Base-by-base conservation (phyloP, 257 asterid species). In the Cruciata laevipes region DNA sequence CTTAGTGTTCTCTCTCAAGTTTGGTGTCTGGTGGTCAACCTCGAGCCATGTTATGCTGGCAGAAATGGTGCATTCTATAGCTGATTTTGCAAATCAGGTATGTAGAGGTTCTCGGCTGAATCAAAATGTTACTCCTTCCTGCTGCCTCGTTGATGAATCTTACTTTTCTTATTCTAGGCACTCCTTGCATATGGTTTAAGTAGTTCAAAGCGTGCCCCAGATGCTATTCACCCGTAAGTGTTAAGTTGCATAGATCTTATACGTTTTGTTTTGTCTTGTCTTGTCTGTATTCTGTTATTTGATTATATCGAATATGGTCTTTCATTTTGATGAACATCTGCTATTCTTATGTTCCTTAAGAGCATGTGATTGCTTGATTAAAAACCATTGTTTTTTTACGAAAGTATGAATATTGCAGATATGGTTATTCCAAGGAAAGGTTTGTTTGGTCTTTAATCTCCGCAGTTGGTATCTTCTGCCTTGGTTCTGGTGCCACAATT, bases 371-470 rank as follows among this genome's bases (percentile, higher is more conserved):
- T 5, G 44, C 9, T 32, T 69, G 38, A 25, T 58, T 16, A n/a
- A 68, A 68, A 56, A 8, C 21, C 23, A 16, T 40, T 37, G 18
- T 27, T 47, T 47, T 14, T 16, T 82, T 57, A 80, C 63, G 59
- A 40, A 18, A 32, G 5, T 65, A 12, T 65, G 59, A 47, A 31
- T 61, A 72, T 77, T 70, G 70, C 87, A 93, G 98, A 69, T 93
- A 93, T 66, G 97, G 98, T 55, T 93, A 93, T 83, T 89, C 97
- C 77, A 90, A 93, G 84, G 98, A 93, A 77, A 80, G 97, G 78
- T 93, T 93, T 81, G 96, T 93, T 68, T 93, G 98, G 98, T 87
- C 98, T 71, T 87, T 93, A 81, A 93, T 93, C 75, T 93, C 97
- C 75, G 97, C 96, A 66, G 99, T 93, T 73, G 99, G 99, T 68